These are phyloP conservation scores for Jatropha multifida DNA, from an alignment of 441 rosid species.

Conservation along the genomic window DNA sequence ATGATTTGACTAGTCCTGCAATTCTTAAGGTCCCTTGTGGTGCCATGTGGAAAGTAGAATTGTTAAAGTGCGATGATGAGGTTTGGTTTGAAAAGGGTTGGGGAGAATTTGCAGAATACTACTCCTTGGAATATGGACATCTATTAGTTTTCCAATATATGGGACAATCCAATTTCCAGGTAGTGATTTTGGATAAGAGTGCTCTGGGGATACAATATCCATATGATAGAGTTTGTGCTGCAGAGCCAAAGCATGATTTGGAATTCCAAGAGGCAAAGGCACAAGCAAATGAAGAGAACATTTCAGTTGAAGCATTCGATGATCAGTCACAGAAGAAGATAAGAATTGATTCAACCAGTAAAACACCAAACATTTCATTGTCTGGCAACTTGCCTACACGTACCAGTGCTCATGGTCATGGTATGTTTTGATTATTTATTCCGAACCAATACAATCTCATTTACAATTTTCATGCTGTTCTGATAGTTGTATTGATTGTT, in stretches of 20 bases:
- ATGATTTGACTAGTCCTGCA: background rate
- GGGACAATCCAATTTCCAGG: constrained; percentile 26
- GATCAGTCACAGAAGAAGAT: background rate
- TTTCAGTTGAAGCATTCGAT: background rate
- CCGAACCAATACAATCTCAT: background rate
- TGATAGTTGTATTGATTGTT: too few relatives aligned
- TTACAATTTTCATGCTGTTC: too few relatives aligned
- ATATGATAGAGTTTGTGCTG: background rate
- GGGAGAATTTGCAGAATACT: constrained; percentile 37
- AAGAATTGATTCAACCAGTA: background rate
- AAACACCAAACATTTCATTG: background rate
- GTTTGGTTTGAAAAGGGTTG: constrained; percentile 17
- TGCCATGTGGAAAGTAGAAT: constrained; percentile 22
- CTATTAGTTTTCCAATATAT: constrained; percentile 36
- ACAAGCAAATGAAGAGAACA: background rate
- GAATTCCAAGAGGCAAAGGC: background rate
- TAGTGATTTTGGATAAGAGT: constrained; percentile 31
- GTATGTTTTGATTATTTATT: background rate
- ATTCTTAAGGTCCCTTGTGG: constrained; percentile 17
- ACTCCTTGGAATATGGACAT: constrained; percentile 28
- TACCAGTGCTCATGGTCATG: background rate
- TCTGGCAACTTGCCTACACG: background rate
- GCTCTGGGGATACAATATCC: background rate
- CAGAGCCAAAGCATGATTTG: background rate
- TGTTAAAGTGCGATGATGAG: constrained; percentile 20